Base-by-base conservation (phyloP, 75 land plant species). In the Sequoia sempervirens region DNA sequence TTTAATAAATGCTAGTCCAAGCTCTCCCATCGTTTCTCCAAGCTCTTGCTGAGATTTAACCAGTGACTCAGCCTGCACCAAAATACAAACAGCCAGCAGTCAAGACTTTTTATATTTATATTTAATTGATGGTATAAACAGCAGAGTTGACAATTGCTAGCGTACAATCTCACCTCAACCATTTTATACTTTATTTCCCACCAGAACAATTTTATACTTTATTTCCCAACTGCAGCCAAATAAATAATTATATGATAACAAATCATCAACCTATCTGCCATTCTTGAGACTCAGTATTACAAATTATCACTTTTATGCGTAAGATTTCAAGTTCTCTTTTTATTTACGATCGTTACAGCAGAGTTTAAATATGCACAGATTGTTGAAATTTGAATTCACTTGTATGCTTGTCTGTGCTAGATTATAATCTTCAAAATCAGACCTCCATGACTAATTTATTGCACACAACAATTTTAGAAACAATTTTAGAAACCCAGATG, bases 1-100 rank as follows among this genome's bases (percentile, higher is more conserved):
- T 78, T 75, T 84, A 20, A 86, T 38, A 75, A 86, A 83, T 75
- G 88, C 86, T 30, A 86, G 36, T 26, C 88, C 86, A 75, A 86
- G 88, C 40, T 84, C 86, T 43, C 88, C 86, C 86, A 84, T 80
- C 26, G 82, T 83, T 84, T 86, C 86, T 41, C 86, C 82, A 80
- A 86, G 74, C 80, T 80, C 86, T 86, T 86, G 81, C 87, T 86
- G 88, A 79, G 88, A 80, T 61, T 86, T 86, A 20, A 85, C 85
- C 82, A 86, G 75, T 40, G 56, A 53, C 64, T 86, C 88, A 13
- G 88, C 88, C 88, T 86, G 82, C 37, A 30, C 30, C 32, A n/a
- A 50, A 56, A 83, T 45, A 30, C 13, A 36, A 72, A 46, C 28
- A 36, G 43, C 82, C 40, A 82, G n/a, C 15, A 66, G 75, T 26